phyloP scores from a whole-genome alignment of 2,329 filamentous ascomycete genomes.

The Escovopsis sp. region DNA sequence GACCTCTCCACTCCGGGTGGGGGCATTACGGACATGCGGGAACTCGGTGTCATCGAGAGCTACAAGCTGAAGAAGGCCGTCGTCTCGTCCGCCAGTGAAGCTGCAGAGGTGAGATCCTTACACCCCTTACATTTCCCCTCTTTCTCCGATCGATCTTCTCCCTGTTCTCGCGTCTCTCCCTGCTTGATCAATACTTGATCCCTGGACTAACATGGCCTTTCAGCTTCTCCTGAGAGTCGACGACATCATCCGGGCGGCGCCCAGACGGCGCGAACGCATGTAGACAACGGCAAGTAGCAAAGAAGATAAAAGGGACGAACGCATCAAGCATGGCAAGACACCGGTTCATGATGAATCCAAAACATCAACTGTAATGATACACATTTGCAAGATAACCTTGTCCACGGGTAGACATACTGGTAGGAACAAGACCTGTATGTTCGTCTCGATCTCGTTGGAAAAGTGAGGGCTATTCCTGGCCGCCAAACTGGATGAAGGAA shows the following conservation, averaged over 20 bases:
- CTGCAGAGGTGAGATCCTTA: slow-evolving; percentile 70
- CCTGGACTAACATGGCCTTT: neutral
- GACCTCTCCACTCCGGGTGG: slow-evolving; percentile 82
- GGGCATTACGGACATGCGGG: slow-evolving; percentile 88
- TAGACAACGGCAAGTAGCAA: slow-evolving; percentile 14
- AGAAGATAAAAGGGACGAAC: slow-evolving; percentile 9
- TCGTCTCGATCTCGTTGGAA: too few relatives aligned
- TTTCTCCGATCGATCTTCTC: too few relatives aligned
- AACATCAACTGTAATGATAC: slow-evolving; percentile 23
- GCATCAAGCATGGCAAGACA: slow-evolving; percentile 4
- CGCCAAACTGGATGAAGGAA: too few relatives aligned
- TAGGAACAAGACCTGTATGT: slow-evolving; percentile 4
- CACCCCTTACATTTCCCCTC: too few relatives aligned
- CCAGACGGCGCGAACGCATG: slow-evolving; percentile 37
- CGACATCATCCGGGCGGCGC: slow-evolving; percentile 92
- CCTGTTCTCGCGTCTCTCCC: neutral
- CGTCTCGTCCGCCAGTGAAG: slow-evolving; percentile 88
- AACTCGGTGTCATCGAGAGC: slow-evolving; percentile 88
- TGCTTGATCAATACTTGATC: neutral
- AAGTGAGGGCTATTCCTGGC: too few relatives aligned
- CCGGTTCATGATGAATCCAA: slow-evolving; percentile 9
- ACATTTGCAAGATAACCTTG: too few relatives aligned
- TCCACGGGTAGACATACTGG: slow-evolving; percentile 14
- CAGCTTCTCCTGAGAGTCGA: slow-evolving; percentile 85
- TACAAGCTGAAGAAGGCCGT: slow-evolving; percentile 99